Evolutionary conservation across 257 asterid genomes (phyloP).

Genomic region (Scutellaria baicalensis): DNA sequence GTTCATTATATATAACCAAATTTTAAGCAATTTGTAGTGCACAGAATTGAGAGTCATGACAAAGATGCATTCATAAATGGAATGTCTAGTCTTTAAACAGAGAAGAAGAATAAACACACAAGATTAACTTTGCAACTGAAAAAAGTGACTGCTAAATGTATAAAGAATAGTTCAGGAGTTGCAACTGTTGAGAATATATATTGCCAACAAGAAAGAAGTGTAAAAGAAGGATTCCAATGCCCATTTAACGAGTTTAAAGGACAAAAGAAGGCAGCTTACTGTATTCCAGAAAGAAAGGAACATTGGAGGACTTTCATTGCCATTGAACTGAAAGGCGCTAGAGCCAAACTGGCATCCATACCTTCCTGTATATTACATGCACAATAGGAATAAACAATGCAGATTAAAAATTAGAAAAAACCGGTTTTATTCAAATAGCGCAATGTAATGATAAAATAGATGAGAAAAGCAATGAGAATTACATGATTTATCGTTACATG

Average conservation of each 20-base stretch:
- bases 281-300: slow-evolving; percentile 70
- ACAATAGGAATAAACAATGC: neutral
- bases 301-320: slow-evolving; percentile 80
- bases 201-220: neutral
- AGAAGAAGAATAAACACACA: neutral
- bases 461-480: neutral
- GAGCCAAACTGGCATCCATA: slow-evolving; percentile 45
- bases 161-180: neutral
- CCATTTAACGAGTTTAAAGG: neutral
- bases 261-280: slow-evolving; percentile 33
- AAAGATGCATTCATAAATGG: neutral
- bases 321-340: slow-evolving; percentile 73
- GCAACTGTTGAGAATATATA: neutral
- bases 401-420: neutral
- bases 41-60: neutral
- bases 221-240: neutral
- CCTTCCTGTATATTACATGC: slow-evolving; percentile 45
- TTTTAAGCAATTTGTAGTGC: neutral
- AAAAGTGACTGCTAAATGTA: neutral
- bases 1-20: neutral
- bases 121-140: neutral
- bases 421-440: neutral
- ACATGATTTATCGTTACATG: too few species aligned
- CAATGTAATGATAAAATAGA: neutral
- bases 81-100: neutral